Evolutionary conservation across 164 flowering plant species (phyloP).

Genomic region (Hamamelis virginiana): DNA sequence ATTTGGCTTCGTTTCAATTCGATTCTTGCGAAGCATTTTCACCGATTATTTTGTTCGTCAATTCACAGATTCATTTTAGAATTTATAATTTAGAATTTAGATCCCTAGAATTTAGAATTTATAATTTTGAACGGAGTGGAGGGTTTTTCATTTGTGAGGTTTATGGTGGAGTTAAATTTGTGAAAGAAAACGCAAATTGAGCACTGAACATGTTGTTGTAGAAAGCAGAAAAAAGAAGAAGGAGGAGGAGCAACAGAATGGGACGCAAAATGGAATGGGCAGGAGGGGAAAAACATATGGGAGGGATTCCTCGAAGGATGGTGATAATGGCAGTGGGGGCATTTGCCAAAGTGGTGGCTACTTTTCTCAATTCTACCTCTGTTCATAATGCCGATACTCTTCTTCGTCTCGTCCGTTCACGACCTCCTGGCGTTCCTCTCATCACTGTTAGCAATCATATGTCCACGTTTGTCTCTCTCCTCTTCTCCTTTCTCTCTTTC

Average conservation of each 20-base stretch:
- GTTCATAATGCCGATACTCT: slow-evolving; percentile 70
- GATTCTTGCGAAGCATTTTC: no score
- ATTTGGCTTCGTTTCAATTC: no score
- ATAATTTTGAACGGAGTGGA: no score
- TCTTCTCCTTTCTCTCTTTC: background rate
- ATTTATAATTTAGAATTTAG: no score
- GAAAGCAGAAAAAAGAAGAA: background rate
- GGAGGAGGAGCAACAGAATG: no score
- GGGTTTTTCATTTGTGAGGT: no score
- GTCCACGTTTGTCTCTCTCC: slow-evolving; percentile 58
- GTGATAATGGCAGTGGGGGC: slow-evolving; percentile 59
- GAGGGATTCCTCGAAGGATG: slow-evolving; percentile 60
- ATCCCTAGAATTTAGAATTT: no score
- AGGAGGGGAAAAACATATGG: slow-evolving; percentile 39
- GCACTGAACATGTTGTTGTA: no score
- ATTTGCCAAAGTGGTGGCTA: slow-evolving; percentile 51
- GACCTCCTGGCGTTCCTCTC: slow-evolving; percentile 72
- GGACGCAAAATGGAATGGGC: slow-evolving; percentile 64
- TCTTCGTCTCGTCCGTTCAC: slow-evolving; percentile 48
- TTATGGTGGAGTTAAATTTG: no score
- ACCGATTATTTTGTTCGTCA: no score
- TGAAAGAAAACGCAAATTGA: no score
- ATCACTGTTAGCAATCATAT: slow-evolving; percentile 87
- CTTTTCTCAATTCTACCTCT: slow-evolving; percentile 51
- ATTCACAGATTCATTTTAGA: no score